Evolutionary conservation across 2,329 filamentous ascomycete genomes (phyloP), one percentile per base, ranked within the genome.

Genomic region (Aspergillus novofumigatus): DNA sequence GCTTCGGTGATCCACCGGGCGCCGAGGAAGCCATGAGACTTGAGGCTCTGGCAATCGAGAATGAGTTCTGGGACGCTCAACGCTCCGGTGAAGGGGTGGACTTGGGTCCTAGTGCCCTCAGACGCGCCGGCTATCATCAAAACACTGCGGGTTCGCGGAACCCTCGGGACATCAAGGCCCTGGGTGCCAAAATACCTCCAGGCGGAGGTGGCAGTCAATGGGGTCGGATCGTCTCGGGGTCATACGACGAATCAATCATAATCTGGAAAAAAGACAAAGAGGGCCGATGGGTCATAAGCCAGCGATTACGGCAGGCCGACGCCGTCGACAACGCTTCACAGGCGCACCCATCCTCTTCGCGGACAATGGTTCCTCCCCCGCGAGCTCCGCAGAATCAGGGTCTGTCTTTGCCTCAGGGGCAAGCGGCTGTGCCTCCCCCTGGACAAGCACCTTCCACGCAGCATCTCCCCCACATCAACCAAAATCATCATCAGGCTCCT

Each of bases 211-310:
- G 93, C 26, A 91, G 91, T 67, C 87, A 83, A 63, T 97, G 93
- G 79, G 91, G 89, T 9, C 87, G 92, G n/a, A 99, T 99, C 58
- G 91, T 99, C 3, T 97, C 92, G 6, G 94, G 94, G 2, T 96
- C 92, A 0, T 99, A 99, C 65, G 94, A 99, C 65, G 91, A 96
- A 76, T 92, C 87, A 10, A 91, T 99, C 65, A 92, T 97, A 63
- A 90, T 99, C 56, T 99, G 94, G 94, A 88, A 90, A 64, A 87
- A 91, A 59, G 89, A 95, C 62, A 84, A 86, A 62, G 87, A 94
- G 63, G 92, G 92, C 2, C 84, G 89, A 26, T 97, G 94, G 92
- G 87, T 87, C 63, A 85, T 87, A 54, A 86, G 86, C 35, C 90
- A 93, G 62, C 84, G 85, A 48, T 80, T 96, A 9, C 83, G 86